Evolutionary conservation across 2,329 filamentous ascomycete species (phyloP).

Genomic region (Tolypocladium nubicola): DNA sequence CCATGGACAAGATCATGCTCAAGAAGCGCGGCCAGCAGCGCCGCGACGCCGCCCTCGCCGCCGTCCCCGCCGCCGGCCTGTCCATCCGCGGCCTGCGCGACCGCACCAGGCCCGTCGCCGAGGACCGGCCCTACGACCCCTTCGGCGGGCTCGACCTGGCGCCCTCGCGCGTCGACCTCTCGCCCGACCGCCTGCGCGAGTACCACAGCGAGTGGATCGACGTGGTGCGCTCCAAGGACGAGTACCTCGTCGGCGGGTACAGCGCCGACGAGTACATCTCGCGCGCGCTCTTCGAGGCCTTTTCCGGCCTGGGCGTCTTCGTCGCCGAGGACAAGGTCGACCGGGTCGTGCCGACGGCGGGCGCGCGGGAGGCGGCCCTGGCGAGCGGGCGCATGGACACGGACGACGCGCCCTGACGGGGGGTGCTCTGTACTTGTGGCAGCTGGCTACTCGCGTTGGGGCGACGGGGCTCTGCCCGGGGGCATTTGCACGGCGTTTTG

Average conservation of each 20-base stretch:
- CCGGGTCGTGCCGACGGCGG: constrained; percentile 20
- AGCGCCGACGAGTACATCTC: constrained; percentile 71
- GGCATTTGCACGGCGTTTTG: background rate
- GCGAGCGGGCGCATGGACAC: constrained; percentile 33
- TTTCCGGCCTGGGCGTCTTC: constrained; percentile 80
- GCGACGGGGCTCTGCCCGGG: background rate
- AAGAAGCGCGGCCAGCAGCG: constrained; percentile 58
- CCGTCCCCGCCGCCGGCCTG: constrained; percentile 23
- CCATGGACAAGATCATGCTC: constrained; percentile 51
- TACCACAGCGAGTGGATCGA: constrained; percentile 73
- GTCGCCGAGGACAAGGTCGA: constrained; percentile 63
- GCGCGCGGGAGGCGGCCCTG: constrained; percentile 22
- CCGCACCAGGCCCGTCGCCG: constrained; percentile 30
- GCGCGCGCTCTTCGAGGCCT: constrained; percentile 76
- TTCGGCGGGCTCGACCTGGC: constrained; percentile 66
- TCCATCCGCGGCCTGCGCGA: constrained; percentile 76
- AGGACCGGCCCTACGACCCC: constrained; percentile 74
- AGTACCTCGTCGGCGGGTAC: constrained; percentile 71
- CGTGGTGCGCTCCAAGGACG: constrained; percentile 51
- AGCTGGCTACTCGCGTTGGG: background rate
- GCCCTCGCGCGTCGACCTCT: constrained; percentile 58
- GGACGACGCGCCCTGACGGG: constrained; percentile 32
- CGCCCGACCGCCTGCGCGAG: constrained; percentile 34
- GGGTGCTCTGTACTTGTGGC: background rate
- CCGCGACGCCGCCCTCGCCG: constrained; percentile 20